Conservation (phyloP, 2,329 filamentous ascomycete genomes). For the Mollisia scopiformis region DNA sequence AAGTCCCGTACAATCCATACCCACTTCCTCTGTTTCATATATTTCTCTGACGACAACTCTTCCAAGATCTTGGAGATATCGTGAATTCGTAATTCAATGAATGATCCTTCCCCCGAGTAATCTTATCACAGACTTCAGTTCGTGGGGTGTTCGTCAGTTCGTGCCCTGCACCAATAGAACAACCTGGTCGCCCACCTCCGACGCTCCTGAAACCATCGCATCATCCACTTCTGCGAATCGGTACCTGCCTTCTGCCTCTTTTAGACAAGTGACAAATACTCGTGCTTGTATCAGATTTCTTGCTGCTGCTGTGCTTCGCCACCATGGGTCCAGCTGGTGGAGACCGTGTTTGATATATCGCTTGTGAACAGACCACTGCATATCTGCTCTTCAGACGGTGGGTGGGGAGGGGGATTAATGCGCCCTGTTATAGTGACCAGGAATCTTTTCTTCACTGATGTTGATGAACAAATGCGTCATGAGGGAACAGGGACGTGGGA, state of each 20-base stretch:
- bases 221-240: slow-evolving; percentile 1
- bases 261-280: slow-evolving; percentile 13
- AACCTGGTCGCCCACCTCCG: slow-evolving; percentile 4
- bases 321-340: background rate
- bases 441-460: background rate
- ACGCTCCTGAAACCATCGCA: slow-evolving; percentile 22
- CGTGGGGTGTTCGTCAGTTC: background rate
- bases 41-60: too few relatives aligned
- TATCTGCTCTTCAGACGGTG: slow-evolving; percentile 8
- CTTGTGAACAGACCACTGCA: slow-evolving; percentile 1
- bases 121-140: too few relatives aligned
- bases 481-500: background rate
- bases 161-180: slow-evolving; percentile 3
- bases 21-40: too few relatives aligned
- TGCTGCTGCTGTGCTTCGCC: background rate
- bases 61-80: background rate
- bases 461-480: background rate
- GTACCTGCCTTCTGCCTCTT: too few relatives aligned
- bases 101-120: too few relatives aligned
- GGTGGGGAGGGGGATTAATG: background rate
- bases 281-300: too few relatives aligned
- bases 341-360: background rate
- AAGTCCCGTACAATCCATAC: too few relatives aligned
- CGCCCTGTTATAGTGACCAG: background rate
- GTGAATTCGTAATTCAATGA: too few relatives aligned